Evolutionary conservation across 2,329 filamentous ascomycete genomes (phyloP).

Genomic region (Colletotrichum karsti): DNA sequence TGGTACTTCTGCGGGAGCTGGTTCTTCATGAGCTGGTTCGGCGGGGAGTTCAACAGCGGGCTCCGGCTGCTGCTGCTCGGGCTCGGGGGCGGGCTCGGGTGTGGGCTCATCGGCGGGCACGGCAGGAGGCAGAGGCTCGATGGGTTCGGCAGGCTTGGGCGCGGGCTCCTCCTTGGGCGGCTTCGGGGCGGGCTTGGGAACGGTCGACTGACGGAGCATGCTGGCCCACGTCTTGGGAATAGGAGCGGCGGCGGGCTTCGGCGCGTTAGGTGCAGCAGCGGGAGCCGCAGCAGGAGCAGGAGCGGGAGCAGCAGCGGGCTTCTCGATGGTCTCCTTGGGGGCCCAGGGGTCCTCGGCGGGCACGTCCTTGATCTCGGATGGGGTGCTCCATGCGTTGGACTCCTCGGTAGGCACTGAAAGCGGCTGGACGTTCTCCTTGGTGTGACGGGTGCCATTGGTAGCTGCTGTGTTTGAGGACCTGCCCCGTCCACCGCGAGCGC

Average conservation of each 20-base stretch:
- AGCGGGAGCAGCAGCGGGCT: conserved; percentile 40
- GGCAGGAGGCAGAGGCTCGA: conserved; percentile 45
- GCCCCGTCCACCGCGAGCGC: conserved; percentile 66
- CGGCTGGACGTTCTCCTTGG: conserved; percentile 55
- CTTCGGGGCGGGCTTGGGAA: conserved; percentile 66
- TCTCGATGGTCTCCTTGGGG: conserved; percentile 48
- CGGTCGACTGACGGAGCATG: conserved; percentile 71
- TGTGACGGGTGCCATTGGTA: conserved; percentile 69
- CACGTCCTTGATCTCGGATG: conserved; percentile 45
- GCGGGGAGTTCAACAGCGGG: conserved; percentile 42
- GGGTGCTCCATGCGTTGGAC: conserved; percentile 66
- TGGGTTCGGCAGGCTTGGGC: conserved; percentile 54
- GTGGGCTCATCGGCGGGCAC: conserved; percentile 34
- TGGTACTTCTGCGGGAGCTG: conserved; percentile 34
- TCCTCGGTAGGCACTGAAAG: conserved; percentile 76
- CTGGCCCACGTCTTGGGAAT: conserved; percentile 76
- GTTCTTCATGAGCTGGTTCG: conserved; percentile 35
- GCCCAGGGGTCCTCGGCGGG: conserved; percentile 46
- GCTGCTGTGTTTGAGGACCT: conserved; percentile 63
- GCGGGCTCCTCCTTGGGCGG: conserved; percentile 55
- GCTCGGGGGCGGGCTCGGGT: conserved; percentile 36
- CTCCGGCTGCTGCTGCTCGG: conserved; percentile 45
- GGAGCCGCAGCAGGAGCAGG: conserved; percentile 40
- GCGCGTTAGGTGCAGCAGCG: conserved; percentile 42
- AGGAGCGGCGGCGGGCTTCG: conserved; percentile 48